Evolutionary conservation across 495 filamentous ascomycete genomes (phyloP), one percentile per base, ranked within the genome.

Genomic region (Aspergillus mulundensis): DNA sequence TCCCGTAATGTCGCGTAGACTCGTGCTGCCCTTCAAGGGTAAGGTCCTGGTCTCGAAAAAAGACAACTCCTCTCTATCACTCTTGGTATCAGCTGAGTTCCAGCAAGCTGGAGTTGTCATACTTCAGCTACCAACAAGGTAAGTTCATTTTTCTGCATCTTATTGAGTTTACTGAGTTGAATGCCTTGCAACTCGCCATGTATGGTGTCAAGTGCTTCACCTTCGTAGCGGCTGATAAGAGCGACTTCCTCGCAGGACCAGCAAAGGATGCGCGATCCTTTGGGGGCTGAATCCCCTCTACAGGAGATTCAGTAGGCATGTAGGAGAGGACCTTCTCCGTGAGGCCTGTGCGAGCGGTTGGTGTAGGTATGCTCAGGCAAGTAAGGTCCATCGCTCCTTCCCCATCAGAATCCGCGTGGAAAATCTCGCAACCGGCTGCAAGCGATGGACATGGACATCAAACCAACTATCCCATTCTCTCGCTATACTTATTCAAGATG

Each of bases 41-140:
- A 38, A 74, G 66, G 50, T 76, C 70, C 60, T 79, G 76, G 50
- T 73, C 68, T 21, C 73, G 58, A 59, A 79, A 75, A 19, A 79
- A 74, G 14, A 79, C 61, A 14, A 75, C 69, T 7, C 69, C 70
- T 18, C 76, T 63, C 53, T 53, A 42, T 20, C 0, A 28, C 15
- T 25, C 21, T n/a, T 7, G 28, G 43, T 11, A 3, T 21, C 11
- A 14, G 41, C 16, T 19, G 3, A 20, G 20, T 44, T 24, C 7
- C 11, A 3, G 8, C 6, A 7, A 44, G n/a, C 6, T 42, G 10
- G 10, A 42, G n/a, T 18, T 14, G 19, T 23, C 42, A n/a, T 25
- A 52, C 49, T 20, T 75, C 65, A 6, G 74, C 74, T n/a, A 76
- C 70, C 19, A 79, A 60, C 5, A 75, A 59, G 11, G 74, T 73